Percentiles rank a stretch among this genome's conserved stretches.
These are phyloP conservation scores for Penicillium canescens DNA, from an alignment of 495 filamentous ascomycete genomes.

Conservation along the genomic window DNA sequence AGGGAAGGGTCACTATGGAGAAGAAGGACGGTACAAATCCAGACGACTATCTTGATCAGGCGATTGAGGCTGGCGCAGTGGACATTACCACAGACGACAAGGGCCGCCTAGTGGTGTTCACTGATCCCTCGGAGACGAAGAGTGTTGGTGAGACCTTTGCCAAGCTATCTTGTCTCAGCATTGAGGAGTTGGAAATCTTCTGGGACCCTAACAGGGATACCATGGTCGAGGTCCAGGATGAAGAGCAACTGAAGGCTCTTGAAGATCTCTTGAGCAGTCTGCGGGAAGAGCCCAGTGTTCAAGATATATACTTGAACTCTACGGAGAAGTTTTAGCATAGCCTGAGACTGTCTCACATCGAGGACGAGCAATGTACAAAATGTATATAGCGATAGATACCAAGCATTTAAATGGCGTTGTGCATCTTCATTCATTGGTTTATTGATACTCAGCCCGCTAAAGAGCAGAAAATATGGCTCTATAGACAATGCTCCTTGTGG, in stretches of 20 bases:
- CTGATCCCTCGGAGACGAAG: slow-evolving; percentile 68
- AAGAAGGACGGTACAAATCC: slow-evolving; percentile 57
- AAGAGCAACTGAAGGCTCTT: slow-evolving; percentile 54
- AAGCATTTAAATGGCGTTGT: slow-evolving; percentile 22
- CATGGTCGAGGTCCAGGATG: slow-evolving; percentile 55
- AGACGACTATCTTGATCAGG: slow-evolving; percentile 80
- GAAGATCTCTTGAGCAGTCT: slow-evolving; percentile 43
- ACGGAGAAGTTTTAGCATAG: slow-evolving; percentile 25
- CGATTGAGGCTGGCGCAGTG: slow-evolving; percentile 80
- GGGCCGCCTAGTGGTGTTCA: slow-evolving; percentile 70
- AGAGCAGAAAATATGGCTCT: neutral
- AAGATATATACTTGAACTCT: slow-evolving; percentile 68
- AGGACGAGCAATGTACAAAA: slow-evolving; percentile 21
- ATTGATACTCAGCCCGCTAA: too few species aligned
- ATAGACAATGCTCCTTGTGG: too few species aligned
- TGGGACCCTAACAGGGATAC: slow-evolving; percentile 85
- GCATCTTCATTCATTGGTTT: neutral
- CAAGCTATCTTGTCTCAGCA: slow-evolving; percentile 57
- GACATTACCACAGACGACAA: slow-evolving; percentile 75
- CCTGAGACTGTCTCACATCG: neutral
- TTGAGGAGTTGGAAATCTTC: slow-evolving; percentile 74
- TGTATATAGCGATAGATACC: slow-evolving; percentile 15
- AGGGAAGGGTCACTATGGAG: slow-evolving; percentile 69
- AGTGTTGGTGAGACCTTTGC: slow-evolving; percentile 62
- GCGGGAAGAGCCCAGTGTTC: slow-evolving; percentile 62